Evolutionary conservation across 352 stramenopile genomes (phyloP), one percentile per base, ranked within the genome.

Genomic region (Phytophthora cajani): DNA sequence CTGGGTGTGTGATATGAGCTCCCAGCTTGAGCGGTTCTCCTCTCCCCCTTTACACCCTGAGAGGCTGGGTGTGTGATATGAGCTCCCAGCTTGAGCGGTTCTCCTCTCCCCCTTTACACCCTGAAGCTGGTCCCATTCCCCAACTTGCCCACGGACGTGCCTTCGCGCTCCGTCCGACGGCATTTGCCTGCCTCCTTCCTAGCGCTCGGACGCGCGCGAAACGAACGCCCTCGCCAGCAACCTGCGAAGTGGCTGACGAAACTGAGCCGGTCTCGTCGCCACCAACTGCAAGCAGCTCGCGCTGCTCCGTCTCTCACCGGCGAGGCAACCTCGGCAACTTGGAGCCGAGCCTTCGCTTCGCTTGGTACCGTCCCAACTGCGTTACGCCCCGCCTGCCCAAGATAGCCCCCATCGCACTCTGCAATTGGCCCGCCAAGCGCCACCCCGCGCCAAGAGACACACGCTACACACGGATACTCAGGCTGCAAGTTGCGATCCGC

Each of bases 321-420:
- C 54, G 32, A 74, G 60, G 65, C 46, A 46, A 55, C 63, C 56
- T 17, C 17, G 44, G 38, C 69, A 70, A 63, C 49, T 58, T 25
- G 21, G 21, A 8, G 17, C 44, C 11, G 66, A 59, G 52, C 38
- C 27, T 30, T 30, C 27, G 54, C 56, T 69, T 69, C 49, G 69
- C 60, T 50, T 75, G 66, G 73, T 80, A 75, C 62, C 57, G 52
- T 78, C 73, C 30, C 69, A 78, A 58, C 56, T 71, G 60, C 61
- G 58, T 64, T 67, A 69, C 56, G 17, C 44, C 44, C 27, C 56
- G 17, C 44, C 42, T 9, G 19, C 40, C 14, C 42, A 58, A 70
- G 46, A 59, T 62, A 62, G 38, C 32, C 14, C 54, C 6, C 16
- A 23, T 23, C 16, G n/a, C 70, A 75, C 50, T 74, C 55, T 44